phyloP scores from a whole-genome alignment of 2,329 filamentous ascomycete genomes.

The Sporothrix variecibatus region DNA sequence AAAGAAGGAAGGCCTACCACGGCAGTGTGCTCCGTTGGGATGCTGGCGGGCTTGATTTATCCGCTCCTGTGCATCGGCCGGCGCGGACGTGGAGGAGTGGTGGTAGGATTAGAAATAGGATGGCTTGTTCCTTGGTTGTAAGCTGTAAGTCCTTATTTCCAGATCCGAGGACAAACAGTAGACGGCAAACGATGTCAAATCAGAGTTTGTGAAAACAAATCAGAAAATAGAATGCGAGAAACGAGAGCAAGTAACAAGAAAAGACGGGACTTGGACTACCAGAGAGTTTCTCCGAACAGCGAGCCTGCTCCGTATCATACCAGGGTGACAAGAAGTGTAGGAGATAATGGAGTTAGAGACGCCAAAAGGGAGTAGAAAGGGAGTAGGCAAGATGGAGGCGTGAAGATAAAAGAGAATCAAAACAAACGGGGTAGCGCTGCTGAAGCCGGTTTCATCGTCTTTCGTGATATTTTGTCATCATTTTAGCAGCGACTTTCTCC shows the following conservation, averaged over 20 bases:
- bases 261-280: background rate
- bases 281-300: background rate
- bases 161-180: background rate
- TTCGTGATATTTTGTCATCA: conserved; percentile 15
- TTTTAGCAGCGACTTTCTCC: background rate
- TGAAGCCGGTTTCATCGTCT: background rate
- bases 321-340: background rate
- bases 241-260: background rate
- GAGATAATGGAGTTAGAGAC: background rate
- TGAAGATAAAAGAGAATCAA: background rate
- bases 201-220: background rate
- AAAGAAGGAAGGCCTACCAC: background rate
- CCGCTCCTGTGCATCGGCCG: conserved; percentile 4
- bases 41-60: conserved; percentile 1
- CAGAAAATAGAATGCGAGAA: background rate
- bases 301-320: background rate
- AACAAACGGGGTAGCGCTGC: background rate
- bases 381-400: conserved; percentile 5
- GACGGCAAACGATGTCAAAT: background rate
- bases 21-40: background rate
- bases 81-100: background rate
- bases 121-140: background rate
- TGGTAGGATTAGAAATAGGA: background rate
- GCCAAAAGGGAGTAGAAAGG: background rate
- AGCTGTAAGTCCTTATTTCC: background rate